A percentile compares a stretch with the other conserved stretches of the same genome.
phyloP scores from a whole-genome alignment of 345 rosid genomes.

The Brassica cretica region DNA sequence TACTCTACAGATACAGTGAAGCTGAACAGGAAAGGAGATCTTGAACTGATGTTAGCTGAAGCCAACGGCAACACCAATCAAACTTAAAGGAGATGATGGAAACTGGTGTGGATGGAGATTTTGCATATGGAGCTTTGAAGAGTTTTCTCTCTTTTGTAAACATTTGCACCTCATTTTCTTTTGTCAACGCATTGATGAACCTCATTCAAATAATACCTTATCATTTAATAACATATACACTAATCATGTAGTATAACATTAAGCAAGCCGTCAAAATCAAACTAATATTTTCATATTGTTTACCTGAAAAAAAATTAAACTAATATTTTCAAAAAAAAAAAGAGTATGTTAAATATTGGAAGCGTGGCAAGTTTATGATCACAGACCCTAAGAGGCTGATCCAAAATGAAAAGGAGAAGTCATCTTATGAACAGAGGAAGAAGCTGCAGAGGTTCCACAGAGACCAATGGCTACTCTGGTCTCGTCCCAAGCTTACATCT shows the following conservation, averaged over 20 bases:
- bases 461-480: constrained; percentile 50
- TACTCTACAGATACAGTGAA: constrained; percentile 71
- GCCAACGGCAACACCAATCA: constrained; percentile 44
- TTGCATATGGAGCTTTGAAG: constrained; percentile 27
- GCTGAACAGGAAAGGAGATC: constrained; percentile 68
- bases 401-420: constrained; percentile 22
- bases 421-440: constrained; percentile 23
- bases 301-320: neutral
- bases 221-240: neutral
- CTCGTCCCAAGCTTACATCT: constrained; percentile 37
- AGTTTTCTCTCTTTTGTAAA: neutral
- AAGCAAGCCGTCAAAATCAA: neutral
- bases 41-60: constrained; percentile 63
- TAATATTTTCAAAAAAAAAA: neutral
- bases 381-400: constrained; percentile 13
- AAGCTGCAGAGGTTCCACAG: constrained; percentile 11
- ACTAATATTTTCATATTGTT: neutral
- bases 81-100: constrained; percentile 5
- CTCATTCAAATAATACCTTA: constrained; percentile 8
- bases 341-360: neutral
- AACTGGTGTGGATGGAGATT: constrained; percentile 24
- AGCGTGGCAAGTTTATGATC: constrained; percentile 53
- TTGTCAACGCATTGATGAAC: neutral
- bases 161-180: constrained; percentile 1
- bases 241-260: neutral